Evolutionary conservation across 2,329 filamentous ascomycete species (phyloP), one percentile per base, ranked within the genome.

Genomic region (Anisogramma anomala): DNA sequence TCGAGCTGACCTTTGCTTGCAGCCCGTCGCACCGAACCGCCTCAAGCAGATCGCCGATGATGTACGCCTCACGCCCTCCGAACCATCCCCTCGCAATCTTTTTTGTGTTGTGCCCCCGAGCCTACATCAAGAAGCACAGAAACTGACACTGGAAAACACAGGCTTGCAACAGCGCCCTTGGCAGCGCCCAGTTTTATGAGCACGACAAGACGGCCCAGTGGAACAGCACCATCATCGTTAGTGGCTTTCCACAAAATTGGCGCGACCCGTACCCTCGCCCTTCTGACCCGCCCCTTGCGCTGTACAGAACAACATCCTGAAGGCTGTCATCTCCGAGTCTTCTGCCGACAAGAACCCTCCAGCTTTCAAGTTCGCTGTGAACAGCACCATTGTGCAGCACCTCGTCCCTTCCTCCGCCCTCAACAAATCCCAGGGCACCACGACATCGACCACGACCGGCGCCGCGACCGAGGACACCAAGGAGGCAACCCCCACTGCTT

Each of bases 311-410:
- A 75, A 71, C 42, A 83, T 89, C 59, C 78, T 91, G 50, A 78
- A 82, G 57, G 72, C 78, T 39, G 71, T 89, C 50, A 85, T 89
- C 62, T 79, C 80, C 51, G 83, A 88, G 58, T 79, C 81, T 37
- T 77, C 74, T 14, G 71, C 75, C 14, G 59, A 70, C 35, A 64
- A 70, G 47, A 66, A 69, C 46, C 63, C 69, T 20, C 67, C 74
- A 19, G 81, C 84, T 4, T 94, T 80, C 76, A 96, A 96, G 65
- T 96, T 89, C 66, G 85, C 87, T 53, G 87, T 94, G 66, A 96
- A 94, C 72, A 93, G 85, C 69, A 96, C 89, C 51, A 95, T 96
- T 58, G 93, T 96, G 53, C 89, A 98, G 69, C 89, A 96, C 67
- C 71, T 89, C 25, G 76, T 82, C 15, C 75, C 81, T 41, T 80